Evolutionary conservation across 257 asterid species (phyloP).

Genomic region (Verbena officinalis): DNA sequence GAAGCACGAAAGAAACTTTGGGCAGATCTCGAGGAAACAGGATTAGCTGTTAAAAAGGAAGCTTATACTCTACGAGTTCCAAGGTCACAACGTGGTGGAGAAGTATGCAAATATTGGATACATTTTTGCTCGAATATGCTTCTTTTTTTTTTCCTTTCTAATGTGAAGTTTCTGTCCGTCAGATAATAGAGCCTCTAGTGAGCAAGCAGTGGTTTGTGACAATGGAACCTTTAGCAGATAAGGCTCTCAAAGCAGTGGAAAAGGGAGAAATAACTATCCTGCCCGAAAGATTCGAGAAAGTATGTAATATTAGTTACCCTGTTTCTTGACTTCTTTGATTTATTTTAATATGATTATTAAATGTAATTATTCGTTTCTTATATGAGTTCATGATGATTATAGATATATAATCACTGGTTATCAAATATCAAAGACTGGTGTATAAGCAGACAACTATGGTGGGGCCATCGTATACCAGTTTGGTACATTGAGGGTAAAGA

Average conservation of each 20-base stretch:
- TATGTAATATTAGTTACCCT: conserved; percentile 30
- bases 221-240: conserved; percentile 96
- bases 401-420: conserved; percentile 97
- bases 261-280: conserved; percentile 82
- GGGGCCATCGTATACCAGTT: conserved; percentile 99
- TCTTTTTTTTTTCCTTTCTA: conserved; percentile 30
- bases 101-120: conserved; percentile 53
- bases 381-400: conserved; percentile 33
- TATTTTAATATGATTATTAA: background rate
- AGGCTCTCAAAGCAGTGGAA: conserved; percentile 89
- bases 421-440: conserved; percentile 99
- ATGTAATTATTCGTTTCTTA: conserved; percentile 30
- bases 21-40: conserved; percentile 94
- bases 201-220: conserved; percentile 99
- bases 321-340: conserved; percentile 8
- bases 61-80: conserved; percentile 86
- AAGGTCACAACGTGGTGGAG: conserved; percentile 99
- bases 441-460: conserved; percentile 98
- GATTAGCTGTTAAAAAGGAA: conserved; percentile 91
- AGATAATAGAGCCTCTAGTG: conserved; percentile 95
- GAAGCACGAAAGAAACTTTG: conserved; percentile 96
- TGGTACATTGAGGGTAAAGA: conserved; percentile 94
- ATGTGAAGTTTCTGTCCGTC: conserved; percentile 32
- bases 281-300: conserved; percentile 99
- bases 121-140: conserved; percentile 21